Conservation (phyloP, 345 rosid genomes). For the Hibiscus mutabilis region DNA sequence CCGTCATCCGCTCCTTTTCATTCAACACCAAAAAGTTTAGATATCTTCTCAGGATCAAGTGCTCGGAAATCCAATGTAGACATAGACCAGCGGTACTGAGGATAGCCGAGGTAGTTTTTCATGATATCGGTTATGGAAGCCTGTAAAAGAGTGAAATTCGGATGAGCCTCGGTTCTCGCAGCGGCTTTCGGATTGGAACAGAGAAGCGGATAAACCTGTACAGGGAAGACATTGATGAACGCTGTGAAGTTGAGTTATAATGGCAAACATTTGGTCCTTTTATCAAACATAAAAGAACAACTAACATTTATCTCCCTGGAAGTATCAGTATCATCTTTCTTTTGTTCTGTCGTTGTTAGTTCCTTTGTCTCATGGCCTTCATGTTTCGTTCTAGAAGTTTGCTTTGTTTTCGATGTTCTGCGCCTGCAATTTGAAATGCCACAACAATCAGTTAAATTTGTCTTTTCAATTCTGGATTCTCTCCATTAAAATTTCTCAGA, state of each 20-base stretch:
- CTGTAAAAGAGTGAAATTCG: constrained; percentile 34
- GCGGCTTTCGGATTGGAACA: constrained; percentile 6
- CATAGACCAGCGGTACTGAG: constrained; percentile 35
- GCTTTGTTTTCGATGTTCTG: constrained; percentile 23
- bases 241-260: too few relatives aligned
- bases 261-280: too few relatives aligned
- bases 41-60: constrained; percentile 33
- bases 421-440: constrained; percentile 13
- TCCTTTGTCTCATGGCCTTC: constrained; percentile 19
- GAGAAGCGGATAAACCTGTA: constrained; percentile 35
- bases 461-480: neutral
- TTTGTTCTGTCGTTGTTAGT: neutral
- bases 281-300: too few relatives aligned
- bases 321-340: constrained; percentile 29
- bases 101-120: constrained; percentile 34
- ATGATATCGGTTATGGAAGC: constrained; percentile 47
- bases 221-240: neutral
- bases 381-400: constrained; percentile 9
- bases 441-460: neutral
- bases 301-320: constrained; percentile 37
- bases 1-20: neutral
- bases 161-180: constrained; percentile 38
- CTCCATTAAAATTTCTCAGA: neutral
- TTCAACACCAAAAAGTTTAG: neutral
- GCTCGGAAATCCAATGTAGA: constrained; percentile 45